Percentiles rank a stretch among this genome's conserved stretches.
Conservation (phyloP, 2,329 filamentous ascomycete species). For the Epichloe aotearoae region DNA sequence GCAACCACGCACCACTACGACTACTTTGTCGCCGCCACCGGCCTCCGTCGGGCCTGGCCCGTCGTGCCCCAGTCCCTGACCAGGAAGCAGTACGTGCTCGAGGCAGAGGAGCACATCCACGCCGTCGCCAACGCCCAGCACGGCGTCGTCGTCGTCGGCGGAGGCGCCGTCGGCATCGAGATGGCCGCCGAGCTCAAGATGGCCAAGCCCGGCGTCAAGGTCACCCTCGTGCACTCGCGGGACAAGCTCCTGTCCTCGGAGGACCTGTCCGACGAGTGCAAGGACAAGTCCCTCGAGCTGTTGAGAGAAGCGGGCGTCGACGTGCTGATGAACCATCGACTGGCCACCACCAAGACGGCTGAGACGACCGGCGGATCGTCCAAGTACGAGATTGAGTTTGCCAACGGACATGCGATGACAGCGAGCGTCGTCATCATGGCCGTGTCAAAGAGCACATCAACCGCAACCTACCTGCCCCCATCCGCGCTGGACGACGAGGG, state of each 20-base stretch:
- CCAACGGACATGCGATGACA: slow-evolving; percentile 43
- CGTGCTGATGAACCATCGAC: slow-evolving; percentile 46
- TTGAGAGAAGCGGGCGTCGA: slow-evolving; percentile 51
- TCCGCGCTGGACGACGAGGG: slow-evolving; percentile 48
- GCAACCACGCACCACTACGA: slow-evolving; percentile 46
- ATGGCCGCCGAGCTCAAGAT: slow-evolving; percentile 69
- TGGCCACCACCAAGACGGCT: slow-evolving; percentile 35
- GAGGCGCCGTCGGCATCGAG: slow-evolving; percentile 66
- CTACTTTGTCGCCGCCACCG: slow-evolving; percentile 61
- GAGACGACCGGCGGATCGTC: slow-evolving; percentile 27
- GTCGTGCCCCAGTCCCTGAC: slow-evolving; percentile 55
- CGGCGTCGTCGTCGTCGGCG: slow-evolving; percentile 61
- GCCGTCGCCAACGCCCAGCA: slow-evolving; percentile 36
- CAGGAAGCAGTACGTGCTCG: slow-evolving; percentile 48
- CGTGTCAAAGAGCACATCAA: slow-evolving; percentile 48
- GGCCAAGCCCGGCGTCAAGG: slow-evolving; percentile 46
- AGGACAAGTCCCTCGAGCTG: slow-evolving; percentile 44
- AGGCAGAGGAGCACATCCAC: slow-evolving; percentile 47
- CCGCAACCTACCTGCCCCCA: slow-evolving; percentile 47
- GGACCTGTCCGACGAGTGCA: slow-evolving; percentile 55
- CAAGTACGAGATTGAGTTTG: slow-evolving; percentile 40
- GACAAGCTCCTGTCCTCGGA: slow-evolving; percentile 59
- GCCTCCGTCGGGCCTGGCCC: slow-evolving; percentile 56
- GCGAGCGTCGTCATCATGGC: slow-evolving; percentile 58
- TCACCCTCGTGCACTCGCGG: slow-evolving; percentile 66